Base-by-base conservation (phyloP, 2,329 filamentous ascomycete genomes). In the Trichocomaceae sp. region DNA sequence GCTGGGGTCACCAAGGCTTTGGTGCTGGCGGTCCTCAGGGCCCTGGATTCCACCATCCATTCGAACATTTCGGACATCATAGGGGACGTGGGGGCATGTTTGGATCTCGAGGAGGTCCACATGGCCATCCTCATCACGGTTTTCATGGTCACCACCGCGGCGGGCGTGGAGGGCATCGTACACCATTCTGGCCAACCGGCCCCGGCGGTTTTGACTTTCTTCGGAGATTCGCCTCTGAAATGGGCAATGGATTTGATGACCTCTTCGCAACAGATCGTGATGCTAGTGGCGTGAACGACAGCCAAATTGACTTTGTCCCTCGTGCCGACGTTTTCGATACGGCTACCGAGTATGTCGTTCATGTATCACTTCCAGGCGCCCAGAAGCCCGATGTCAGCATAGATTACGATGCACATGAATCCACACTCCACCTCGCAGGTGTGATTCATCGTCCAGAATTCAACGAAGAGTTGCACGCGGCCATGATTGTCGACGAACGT, bases 381-480 rank as follows among this genome's bases (percentile, higher is more conserved):
- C 85, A 85, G 72, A 91, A 90, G 71, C 81, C 88, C 63, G 87
- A 93, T 64, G 75, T 93, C 5, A 85, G 81, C 55, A 82, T 93
- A 46, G 84, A 85, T 68, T 95, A 87, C 82, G 83, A 92, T 61
- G 77, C 81, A 0, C 85, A 88, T 56, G 83, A 82, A 64, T 79
- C 77, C 47, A 75, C 80, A 54, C 75, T 95, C 42, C 82, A 78
- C 62, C 74, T 95, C 53, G 79, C 84, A 1, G 89, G 89, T 50
- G 84, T 91, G 0, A 79, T 90, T 8, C 81, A 90, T 67, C 81
- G 88, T 1, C 85, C 85, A 3, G 85, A 83, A 7, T 81, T 83
- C 35, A 81, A 88, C 66, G 87, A 90, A 64, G 78, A 81, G 49
- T 81, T 88, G 67, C 69, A 90, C 61, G 79, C 80, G 66, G 79